These are phyloP conservation scores for Claviceps arundinis DNA, from an alignment of 2,329 filamentous ascomycete genomes.

Conservation along the genomic window DNA sequence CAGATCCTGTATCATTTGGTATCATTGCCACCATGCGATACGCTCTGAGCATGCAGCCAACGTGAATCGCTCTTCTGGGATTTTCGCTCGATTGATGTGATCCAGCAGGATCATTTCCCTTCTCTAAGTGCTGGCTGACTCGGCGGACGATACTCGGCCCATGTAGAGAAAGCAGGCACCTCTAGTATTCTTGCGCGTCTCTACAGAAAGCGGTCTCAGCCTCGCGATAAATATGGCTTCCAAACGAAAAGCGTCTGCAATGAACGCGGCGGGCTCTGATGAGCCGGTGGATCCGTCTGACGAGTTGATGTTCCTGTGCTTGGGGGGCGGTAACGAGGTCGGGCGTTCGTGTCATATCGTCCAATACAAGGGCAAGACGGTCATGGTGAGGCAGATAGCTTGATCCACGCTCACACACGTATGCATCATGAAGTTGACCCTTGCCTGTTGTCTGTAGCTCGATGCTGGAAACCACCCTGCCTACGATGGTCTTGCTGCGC, in stretches of 20 bases:
- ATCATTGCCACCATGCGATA: neutral
- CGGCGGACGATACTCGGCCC: neutral
- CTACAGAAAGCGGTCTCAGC: neutral
- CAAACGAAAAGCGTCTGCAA: slow-evolving; percentile 75
- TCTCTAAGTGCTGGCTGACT: neutral
- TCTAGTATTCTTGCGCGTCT: neutral
- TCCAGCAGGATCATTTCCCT: neutral
- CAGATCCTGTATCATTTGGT: neutral
- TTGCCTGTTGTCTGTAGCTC: slow-evolving; percentile 41
- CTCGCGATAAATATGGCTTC: slow-evolving; percentile 55
- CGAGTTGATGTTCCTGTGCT: slow-evolving; percentile 83
- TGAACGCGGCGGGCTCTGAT: slow-evolving; percentile 53
- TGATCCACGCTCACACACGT: neutral
- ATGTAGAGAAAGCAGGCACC: neutral
- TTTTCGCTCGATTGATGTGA: neutral
- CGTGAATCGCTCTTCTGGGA: neutral
- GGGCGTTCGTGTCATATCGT: slow-evolving; percentile 95
- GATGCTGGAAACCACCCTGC: slow-evolving; percentile 95
- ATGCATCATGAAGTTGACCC: neutral
- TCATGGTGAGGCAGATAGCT: slow-evolving; percentile 56
- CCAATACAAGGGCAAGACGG: slow-evolving; percentile 97
- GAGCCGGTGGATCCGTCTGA: slow-evolving; percentile 88
- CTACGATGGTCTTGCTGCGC: slow-evolving; percentile 82
- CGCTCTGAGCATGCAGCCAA: neutral
- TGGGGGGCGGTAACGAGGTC: slow-evolving; percentile 94